Percentiles rank a stretch among this genome's conserved stretches.
Evolutionary conservation across 73 alveolate genomes (phyloP).

Genomic region (Paramecium tetraurelia): DNA sequence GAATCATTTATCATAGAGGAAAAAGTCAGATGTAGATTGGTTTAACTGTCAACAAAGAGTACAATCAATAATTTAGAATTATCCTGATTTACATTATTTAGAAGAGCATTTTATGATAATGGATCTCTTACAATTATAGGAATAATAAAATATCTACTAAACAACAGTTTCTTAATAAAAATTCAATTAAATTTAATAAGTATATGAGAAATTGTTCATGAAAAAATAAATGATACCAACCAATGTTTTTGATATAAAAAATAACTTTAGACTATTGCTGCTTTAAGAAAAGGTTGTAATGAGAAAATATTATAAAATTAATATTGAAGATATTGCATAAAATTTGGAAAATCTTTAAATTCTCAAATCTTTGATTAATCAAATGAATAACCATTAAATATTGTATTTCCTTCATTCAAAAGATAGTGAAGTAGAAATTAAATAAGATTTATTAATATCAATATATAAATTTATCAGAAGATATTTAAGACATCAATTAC

Average conservation of each 20-base stretch:
- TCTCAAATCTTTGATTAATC: neutral
- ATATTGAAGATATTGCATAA: neutral
- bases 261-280: neutral
- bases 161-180: neutral
- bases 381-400: neutral
- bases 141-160: neutral
- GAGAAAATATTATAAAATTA: neutral
- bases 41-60: neutral
- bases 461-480: neutral
- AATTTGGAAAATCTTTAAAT: neutral
- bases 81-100: neutral
- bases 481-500: neutral
- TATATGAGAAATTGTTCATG: neutral
- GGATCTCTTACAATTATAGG: neutral
- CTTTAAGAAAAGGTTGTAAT: neutral
- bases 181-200: neutral
- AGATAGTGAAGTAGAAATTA: neutral
- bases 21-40: neutral
- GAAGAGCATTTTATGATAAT: neutral
- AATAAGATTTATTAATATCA: neutral
- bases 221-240: neutral
- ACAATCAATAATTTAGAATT: neutral
- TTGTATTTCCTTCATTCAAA: neutral
- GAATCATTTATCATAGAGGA: neutral
- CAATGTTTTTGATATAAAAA: neutral